Percentiles rank a stretch among this genome's conserved stretches.
Evolutionary conservation across 106 monocot species (phyloP).

Genomic region (Dendrobium officinale): DNA sequence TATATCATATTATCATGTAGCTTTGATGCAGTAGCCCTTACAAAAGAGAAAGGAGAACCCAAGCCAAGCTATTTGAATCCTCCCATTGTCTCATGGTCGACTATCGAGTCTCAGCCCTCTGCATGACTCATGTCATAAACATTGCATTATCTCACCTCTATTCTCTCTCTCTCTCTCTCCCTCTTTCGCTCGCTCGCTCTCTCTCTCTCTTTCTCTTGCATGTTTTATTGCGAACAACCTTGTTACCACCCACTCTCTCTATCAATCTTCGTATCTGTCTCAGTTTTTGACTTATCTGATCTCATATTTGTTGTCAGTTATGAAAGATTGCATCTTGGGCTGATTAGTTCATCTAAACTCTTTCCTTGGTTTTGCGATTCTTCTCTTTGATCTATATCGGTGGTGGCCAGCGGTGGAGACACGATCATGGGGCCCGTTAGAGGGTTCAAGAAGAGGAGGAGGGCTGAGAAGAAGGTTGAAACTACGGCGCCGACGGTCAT

Average conservation of each 20-base stretch:
- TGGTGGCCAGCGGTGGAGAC: background rate
- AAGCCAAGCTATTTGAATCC: background rate
- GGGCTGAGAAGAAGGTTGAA: slow-evolving; percentile 13
- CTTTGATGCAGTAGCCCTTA: background rate
- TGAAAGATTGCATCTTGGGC: slow-evolving; percentile 5
- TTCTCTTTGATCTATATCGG: slow-evolving; percentile 4
- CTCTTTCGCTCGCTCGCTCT: background rate
- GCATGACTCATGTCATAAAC: background rate
- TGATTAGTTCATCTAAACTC: background rate
- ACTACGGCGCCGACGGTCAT: background rate
- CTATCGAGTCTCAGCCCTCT: background rate
- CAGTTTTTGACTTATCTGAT: slow-evolving; percentile 1
- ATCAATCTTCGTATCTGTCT: background rate
- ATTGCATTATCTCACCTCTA: background rate
- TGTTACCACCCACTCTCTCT: background rate
- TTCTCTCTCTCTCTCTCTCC: background rate
- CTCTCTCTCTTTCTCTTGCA: background rate
- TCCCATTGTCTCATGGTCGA: background rate
- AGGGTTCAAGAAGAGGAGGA: slow-evolving; percentile 17
- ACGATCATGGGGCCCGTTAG: slow-evolving; percentile 17
- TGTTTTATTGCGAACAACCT: slow-evolving; percentile 3
- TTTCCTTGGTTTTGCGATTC: background rate
- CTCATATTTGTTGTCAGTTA: background rate
- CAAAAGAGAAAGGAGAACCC: background rate
- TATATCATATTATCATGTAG: background rate